Evolutionary conservation across 805 yeast genomes (phyloP).

Genomic region (Naumovozyma baii): DNA sequence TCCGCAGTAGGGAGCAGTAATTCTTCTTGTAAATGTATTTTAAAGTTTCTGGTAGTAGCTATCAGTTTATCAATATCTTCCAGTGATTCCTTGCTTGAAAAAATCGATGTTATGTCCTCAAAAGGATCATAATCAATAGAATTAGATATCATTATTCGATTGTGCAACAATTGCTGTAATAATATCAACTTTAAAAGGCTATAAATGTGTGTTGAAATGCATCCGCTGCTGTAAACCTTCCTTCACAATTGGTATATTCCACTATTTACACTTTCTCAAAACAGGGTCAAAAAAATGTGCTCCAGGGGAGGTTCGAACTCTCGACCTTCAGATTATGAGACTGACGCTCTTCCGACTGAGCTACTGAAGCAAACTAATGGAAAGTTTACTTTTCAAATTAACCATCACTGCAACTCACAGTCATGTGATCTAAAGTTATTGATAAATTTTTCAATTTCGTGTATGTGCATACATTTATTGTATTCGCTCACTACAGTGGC

Average conservation of each 20-base stretch:
- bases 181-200: too few relatives aligned
- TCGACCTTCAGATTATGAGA: constrained; percentile 37
- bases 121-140: constrained; percentile 43
- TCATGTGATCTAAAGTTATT: not conserved
- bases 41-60: constrained; percentile 42
- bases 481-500: too few relatives aligned
- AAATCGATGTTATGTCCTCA: constrained; percentile 41
- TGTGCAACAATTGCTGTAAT: too few relatives aligned
- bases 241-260: too few relatives aligned
- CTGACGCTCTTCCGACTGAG: constrained; percentile 46
- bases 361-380: constrained; percentile 37
- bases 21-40: constrained; percentile 37
- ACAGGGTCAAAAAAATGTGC: constrained; percentile 28
- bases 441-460: too few relatives aligned
- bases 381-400: not conserved
- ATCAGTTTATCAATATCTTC: constrained; percentile 43
- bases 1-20: constrained; percentile 28
- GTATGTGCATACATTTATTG: too few relatives aligned
- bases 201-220: too few relatives aligned
- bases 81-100: constrained; percentile 43
- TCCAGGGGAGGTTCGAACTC: constrained; percentile 36
- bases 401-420: not conserved
- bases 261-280: too few relatives aligned
- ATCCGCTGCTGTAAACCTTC: too few relatives aligned
- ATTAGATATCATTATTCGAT: constrained; percentile 20